Conservation (phyloP, 2,329 filamentous ascomycete species). For the Neocatenulostroma microsporum region DNA sequence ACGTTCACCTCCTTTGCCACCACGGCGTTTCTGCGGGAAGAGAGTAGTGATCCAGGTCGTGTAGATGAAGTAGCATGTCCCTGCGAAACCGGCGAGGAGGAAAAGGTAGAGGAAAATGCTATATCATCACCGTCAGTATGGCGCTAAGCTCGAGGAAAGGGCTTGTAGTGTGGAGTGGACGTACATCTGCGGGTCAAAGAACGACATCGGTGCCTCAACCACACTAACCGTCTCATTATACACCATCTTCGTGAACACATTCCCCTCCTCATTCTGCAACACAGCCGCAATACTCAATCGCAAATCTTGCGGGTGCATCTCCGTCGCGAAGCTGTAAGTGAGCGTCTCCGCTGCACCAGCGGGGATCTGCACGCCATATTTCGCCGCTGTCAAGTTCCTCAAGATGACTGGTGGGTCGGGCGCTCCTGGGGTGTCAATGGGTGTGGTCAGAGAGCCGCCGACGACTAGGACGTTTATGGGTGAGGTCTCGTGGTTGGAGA, state of each 20-base stretch:
- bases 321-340: conserved; percentile 76
- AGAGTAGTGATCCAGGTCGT: conserved; percentile 94
- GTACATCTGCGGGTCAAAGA: too few species aligned
- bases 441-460: conserved; percentile 62
- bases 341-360: conserved; percentile 68
- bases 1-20: conserved; percentile 57
- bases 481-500: conserved; percentile 74
- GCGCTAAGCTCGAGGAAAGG: too few species aligned
- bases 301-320: conserved; percentile 89
- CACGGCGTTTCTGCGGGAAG: conserved; percentile 71
- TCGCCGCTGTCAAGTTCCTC: conserved; percentile 74
- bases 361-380: conserved; percentile 65
- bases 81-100: conserved; percentile 68
- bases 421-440: conserved; percentile 44
- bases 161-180: too few species aligned
- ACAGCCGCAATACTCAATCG: conserved; percentile 69
- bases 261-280: conserved; percentile 57
- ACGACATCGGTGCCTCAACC: conserved; percentile 82
- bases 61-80: conserved; percentile 92
- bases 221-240: conserved; percentile 78
- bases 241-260: conserved; percentile 67
- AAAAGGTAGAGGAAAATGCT: conserved; percentile 98
- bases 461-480: conserved; percentile 70
- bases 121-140: too few species aligned
- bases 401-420: conserved; percentile 52